phyloP scores from a whole-genome alignment of 305 asterid species.

The Petunia hybrid region DNA sequence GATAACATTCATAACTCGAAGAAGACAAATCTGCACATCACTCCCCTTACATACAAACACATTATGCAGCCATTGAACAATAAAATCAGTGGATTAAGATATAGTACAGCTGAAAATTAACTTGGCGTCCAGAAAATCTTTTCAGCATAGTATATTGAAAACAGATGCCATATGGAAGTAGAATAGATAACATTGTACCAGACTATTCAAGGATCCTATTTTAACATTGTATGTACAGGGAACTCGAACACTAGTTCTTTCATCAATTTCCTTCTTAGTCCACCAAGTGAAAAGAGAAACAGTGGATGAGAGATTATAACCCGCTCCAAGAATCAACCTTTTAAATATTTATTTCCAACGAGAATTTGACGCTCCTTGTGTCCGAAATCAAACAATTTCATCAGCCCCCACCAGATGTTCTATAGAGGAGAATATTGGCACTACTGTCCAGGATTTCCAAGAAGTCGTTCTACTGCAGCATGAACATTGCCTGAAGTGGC shows the following conservation, averaged over 20 bases:
- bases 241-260: slow-evolving; percentile 19
- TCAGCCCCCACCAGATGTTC: slow-evolving; percentile 13
- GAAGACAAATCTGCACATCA: neutral
- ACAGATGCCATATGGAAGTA: neutral
- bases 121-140: neutral
- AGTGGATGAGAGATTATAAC: neutral
- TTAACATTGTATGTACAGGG: slow-evolving; percentile 21
- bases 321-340: neutral
- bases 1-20: neutral
- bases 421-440: slow-evolving; percentile 18
- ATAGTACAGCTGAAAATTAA: neutral
- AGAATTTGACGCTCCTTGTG: slow-evolving; percentile 13
- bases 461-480: slow-evolving; percentile 73
- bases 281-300: neutral
- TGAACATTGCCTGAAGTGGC: slow-evolving; percentile 67
- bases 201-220: neutral
- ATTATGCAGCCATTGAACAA: neutral
- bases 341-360: neutral
- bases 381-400: slow-evolving; percentile 22
- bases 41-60: neutral
- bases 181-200: neutral
- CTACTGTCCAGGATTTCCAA: slow-evolving; percentile 45
- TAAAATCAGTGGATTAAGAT: neutral
- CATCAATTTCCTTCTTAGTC: slow-evolving; percentile 4
- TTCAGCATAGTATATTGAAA: neutral